phyloP scores from a whole-genome alignment of 2,329 filamentous ascomycete genomes.

The Cryphonectria parasitica region DNA sequence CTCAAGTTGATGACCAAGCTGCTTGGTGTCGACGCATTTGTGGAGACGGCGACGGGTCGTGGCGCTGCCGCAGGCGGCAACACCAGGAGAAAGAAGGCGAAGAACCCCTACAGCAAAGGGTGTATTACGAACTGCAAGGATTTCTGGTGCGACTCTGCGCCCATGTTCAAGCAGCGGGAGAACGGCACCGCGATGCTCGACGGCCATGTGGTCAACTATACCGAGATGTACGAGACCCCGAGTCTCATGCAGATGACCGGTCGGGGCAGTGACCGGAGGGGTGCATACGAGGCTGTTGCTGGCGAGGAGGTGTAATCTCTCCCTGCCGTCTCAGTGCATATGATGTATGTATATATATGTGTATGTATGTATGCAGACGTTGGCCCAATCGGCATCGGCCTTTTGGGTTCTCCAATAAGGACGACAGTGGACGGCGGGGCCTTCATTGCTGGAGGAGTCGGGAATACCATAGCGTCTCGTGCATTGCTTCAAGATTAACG shows the following conservation, averaged over 20 bases:
- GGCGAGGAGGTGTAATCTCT: constrained; percentile 55
- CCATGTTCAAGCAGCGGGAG: constrained; percentile 75
- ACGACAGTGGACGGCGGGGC: background rate
- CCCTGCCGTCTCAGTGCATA: background rate
- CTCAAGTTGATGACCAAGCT: constrained; percentile 81
- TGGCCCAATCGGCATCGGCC: background rate
- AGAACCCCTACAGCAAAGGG: constrained; percentile 86
- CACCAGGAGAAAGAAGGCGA: constrained; percentile 58
- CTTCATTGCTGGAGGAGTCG: constrained; percentile 4
- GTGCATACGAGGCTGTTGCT: constrained; percentile 67
- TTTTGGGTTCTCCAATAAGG: background rate
- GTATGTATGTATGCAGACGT: constrained; percentile 1
- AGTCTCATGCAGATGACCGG: constrained; percentile 62
- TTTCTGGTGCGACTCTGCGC: constrained; percentile 92
- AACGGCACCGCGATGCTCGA: constrained; percentile 76
- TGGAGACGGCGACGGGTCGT: constrained; percentile 86
- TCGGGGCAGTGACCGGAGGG: constrained; percentile 46
- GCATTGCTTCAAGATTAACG: constrained; percentile 20
- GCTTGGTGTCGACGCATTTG: constrained; percentile 89
- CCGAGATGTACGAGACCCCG: constrained; percentile 85
- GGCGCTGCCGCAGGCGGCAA: constrained; percentile 63
- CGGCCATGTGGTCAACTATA: constrained; percentile 83
- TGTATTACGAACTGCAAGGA: constrained; percentile 89
- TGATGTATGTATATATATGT: background rate
- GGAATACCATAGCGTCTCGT: constrained; percentile 24